These are phyloP conservation scores for Sporothrix schenckii DNA, from an alignment of 2,329 filamentous ascomycete genomes.

Conservation along the genomic window DNA sequence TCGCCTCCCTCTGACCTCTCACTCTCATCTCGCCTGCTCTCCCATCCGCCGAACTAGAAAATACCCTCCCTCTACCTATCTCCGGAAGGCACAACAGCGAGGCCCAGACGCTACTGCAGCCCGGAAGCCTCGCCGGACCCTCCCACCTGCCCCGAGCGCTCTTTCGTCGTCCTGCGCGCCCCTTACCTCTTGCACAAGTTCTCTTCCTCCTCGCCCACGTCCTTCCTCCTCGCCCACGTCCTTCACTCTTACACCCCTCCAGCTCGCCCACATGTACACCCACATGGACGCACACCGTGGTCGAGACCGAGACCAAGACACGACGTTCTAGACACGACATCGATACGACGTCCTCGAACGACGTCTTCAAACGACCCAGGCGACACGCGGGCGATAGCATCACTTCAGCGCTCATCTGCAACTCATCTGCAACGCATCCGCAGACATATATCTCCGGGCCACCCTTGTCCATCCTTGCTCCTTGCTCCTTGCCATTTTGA, in stretches of 20 bases:
- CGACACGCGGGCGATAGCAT: neutral
- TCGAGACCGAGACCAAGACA: slow-evolving; percentile 17
- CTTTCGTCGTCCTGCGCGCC: neutral
- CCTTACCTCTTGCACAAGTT: neutral
- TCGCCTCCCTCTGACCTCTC: neutral
- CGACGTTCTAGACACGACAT: neutral
- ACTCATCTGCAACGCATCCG: neutral
- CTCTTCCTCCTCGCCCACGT: neutral
- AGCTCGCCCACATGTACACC: neutral
- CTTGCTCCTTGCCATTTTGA: too few species aligned
- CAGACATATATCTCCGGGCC: slow-evolving; percentile 6
- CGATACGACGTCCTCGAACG: neutral
- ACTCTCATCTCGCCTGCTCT: neutral
- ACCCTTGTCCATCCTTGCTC: neutral
- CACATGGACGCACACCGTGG: slow-evolving; percentile 12
- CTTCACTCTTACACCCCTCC: neutral
- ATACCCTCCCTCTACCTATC: neutral
- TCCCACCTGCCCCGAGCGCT: neutral
- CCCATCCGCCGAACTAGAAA: neutral
- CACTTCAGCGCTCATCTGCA: neutral
- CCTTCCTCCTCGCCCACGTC: neutral
- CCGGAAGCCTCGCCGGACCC: slow-evolving; percentile 20
- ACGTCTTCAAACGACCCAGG: neutral
- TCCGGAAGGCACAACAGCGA: neutral
- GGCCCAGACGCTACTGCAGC: slow-evolving; percentile 12